Evolutionary conservation across 495 filamentous ascomycete species (phyloP), one percentile per base, ranked within the genome.

Genomic region (Friedmanniomyces simplex): DNA sequence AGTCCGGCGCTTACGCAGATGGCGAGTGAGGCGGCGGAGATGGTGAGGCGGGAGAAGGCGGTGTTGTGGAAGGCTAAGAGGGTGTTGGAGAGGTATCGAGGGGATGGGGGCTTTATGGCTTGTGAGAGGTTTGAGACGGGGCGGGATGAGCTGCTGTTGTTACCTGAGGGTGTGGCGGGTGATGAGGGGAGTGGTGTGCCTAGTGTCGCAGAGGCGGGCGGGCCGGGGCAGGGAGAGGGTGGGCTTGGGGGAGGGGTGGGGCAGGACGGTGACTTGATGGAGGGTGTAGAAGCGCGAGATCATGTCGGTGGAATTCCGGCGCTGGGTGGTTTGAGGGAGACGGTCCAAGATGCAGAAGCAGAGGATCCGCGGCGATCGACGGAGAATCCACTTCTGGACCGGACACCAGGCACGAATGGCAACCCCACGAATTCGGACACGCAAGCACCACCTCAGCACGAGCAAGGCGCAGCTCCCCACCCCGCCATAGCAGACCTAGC

Each of bases 1-100:
- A 90, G 88, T 11, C 83, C 82, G 57, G 86, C 86, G 3, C 77
- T 99, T n/a, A 82, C 81, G 42, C 79, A 91, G 52, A 82, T 99
- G 70, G 82, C 82, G 12, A 74, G 77, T 37, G 80, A 91, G 34
- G 80, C 77, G 54, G 80, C 75, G 61, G 77, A 75, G 66, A 86
- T 89, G 59, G 76, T 91, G 57, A 86, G 87, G 26, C 84, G 85
- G 67, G 91, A 95, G 67, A 82, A 82, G 56, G 79, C 76, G 54
- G 76, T 82, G 6, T 72, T 95, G 24, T 89, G 84, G 81, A 83
- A 79, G 47, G 82, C 86, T 13, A 88, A 91, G 60, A 84, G 87
- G 57, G 68, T 96, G 8, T 78, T 89, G 58, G 85, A 84, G 26
- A 80, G 82, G 63, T 79, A 95, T 14, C 74, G 87, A 30, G 91